Conservation (phyloP, 192 early-diverging fungal genomes). For the Radiomyces spectabilis region DNA sequence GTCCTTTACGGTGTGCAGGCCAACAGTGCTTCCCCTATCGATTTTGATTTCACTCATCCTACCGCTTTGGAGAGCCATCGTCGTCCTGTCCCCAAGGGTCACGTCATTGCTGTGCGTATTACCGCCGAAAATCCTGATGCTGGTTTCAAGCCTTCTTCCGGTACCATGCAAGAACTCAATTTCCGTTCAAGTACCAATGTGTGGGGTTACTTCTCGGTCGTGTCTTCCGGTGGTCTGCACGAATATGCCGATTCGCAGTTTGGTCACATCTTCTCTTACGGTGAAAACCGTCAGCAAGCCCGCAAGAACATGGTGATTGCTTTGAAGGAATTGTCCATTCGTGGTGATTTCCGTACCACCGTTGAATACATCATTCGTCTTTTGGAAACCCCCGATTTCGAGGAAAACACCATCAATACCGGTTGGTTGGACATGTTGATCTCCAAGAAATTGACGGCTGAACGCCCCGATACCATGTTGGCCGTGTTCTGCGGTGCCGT, state of each 20-base stretch:
- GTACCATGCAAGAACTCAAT: slow-evolving; percentile 95
- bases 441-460: slow-evolving; percentile 79
- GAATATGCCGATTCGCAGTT: slow-evolving; percentile 99
- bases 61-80: slow-evolving; percentile 78
- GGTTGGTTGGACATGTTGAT: slow-evolving; percentile 95
- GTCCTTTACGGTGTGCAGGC: slow-evolving; percentile 90
- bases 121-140: slow-evolving; percentile 99
- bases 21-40: slow-evolving; percentile 79
- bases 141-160: slow-evolving; percentile 96
- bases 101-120: slow-evolving; percentile 97
- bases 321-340: slow-evolving; percentile 95
- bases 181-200: slow-evolving; percentile 94
- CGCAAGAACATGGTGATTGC: slow-evolving; percentile 97
- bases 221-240: slow-evolving; percentile 89
- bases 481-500: slow-evolving; percentile 91
- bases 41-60: slow-evolving; percentile 84
- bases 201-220: slow-evolving; percentile 99
- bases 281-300: slow-evolving; percentile 86
- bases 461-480: slow-evolving; percentile 84
- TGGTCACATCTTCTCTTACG: slow-evolving; percentile 97
- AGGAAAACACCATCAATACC: slow-evolving; percentile 86
- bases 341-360: slow-evolving; percentile 97
- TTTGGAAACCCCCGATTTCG: slow-evolving; percentile 84
- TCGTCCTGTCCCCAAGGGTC: slow-evolving; percentile 89
- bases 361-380: slow-evolving; percentile 95